Base-by-base conservation (phyloP, 495 filamentous ascomycete genomes). In the Endocarpon pusillum region DNA sequence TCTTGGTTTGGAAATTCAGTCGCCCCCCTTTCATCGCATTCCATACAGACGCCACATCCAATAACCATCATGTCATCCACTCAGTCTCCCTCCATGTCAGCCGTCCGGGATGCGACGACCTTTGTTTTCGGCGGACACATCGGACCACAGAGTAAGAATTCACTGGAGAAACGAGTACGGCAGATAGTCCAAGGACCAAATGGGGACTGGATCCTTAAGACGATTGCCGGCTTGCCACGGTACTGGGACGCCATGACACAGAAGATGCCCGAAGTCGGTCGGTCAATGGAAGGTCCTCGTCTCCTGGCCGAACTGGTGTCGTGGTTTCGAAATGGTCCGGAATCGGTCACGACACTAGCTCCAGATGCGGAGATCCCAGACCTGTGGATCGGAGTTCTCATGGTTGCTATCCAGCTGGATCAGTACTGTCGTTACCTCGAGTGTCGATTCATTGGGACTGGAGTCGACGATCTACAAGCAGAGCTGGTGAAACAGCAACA, bases 391-490 rank as follows among this genome's bases (percentile, higher is more conserved):
- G 44, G 27, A 4, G 51, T 53, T 0, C 42, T 61, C 1, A 41
- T 55, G 9, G 48, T 58, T 8, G 22, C 49, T 15, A 18, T 33
- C 1, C 58, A 61, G 16, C 36, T 58, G 8, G 38, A 34, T 0
- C 39, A 53, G 33, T 61, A 53, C 39, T 35, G 24, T 28, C 31
- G 30, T n/a, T 50, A 42, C 32, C 33, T 49, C 4, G 24, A 37
- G 20, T 21, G 32, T 30, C 21, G 21, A 10, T 7, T 24, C 8
- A 34, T 35, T 4, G 25, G 8, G 19, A 16, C 12, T 10, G 32
- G 33, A 10, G 29, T 36, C 23, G 18, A 21, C 14, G 25, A 39
- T 34, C 15, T 32, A 11, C 24, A 38, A 9, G 23, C 35, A 10
- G 30, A 21, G n/a, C 18, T 42, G 24, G 34, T 38, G n/a, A 18